Conservation (phyloP, 2,329 filamentous ascomycete species). For the Meredithiella fracta region DNA sequence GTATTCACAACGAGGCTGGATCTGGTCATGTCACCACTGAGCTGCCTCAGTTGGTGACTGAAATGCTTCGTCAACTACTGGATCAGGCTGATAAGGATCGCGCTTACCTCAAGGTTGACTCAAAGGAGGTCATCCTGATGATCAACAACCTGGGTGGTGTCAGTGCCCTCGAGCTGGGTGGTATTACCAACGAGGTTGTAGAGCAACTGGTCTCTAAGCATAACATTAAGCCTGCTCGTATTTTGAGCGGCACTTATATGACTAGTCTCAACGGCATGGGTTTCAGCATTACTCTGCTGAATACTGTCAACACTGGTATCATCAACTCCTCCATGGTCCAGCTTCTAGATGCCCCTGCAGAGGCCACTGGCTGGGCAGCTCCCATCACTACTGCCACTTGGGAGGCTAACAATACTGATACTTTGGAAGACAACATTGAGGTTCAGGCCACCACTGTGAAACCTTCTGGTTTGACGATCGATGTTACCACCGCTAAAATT, state of each 20-base stretch:
- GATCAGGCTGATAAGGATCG: slow-evolving; percentile 50
- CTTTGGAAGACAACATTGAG: slow-evolving; percentile 14
- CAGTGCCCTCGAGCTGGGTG: slow-evolving; percentile 54
- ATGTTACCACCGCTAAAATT: slow-evolving; percentile 32
- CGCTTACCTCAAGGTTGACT: slow-evolving; percentile 48
- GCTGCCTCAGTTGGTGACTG: slow-evolving; percentile 38
- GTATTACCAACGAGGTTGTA: slow-evolving; percentile 52
- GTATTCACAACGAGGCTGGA: slow-evolving; percentile 57
- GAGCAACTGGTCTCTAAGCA: slow-evolving; percentile 41
- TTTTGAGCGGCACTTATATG: slow-evolving; percentile 59
- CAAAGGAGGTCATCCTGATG: slow-evolving; percentile 49
- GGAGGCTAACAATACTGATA: slow-evolving; percentile 37
- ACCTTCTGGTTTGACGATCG: slow-evolving; percentile 34
- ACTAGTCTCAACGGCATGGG: slow-evolving; percentile 62
- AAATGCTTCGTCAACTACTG: slow-evolving; percentile 54
- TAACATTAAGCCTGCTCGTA: slow-evolving; percentile 44
- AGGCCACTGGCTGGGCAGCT: slow-evolving; percentile 54
- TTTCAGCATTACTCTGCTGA: slow-evolving; percentile 57
- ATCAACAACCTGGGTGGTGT: slow-evolving; percentile 65
- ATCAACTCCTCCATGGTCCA: slow-evolving; percentile 47
- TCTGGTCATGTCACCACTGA: slow-evolving; percentile 35
- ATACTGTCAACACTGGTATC: slow-evolving; percentile 42
- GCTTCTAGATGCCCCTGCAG: slow-evolving; percentile 51
- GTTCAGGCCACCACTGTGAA: slow-evolving; percentile 25
- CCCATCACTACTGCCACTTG: slow-evolving; percentile 47